Conservation (phyloP, 108 stramenopile genomes). For the Pseudonitzschia pungens region DNA sequence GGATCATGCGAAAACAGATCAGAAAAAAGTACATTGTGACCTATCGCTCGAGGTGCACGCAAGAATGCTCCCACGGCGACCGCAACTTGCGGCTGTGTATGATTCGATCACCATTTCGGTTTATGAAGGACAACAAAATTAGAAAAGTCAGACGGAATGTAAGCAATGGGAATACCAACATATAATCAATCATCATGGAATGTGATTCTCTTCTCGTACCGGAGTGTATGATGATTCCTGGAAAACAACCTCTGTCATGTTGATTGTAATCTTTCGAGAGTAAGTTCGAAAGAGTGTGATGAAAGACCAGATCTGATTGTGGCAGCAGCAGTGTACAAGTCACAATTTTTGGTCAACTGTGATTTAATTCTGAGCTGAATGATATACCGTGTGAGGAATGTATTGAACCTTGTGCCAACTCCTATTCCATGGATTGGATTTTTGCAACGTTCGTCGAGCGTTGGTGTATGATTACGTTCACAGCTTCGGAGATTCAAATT, state of each 20-base stretch:
- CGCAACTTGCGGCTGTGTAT: slow-evolving; percentile 5
- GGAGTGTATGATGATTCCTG: slow-evolving; percentile 1
- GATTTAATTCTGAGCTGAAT: neutral
- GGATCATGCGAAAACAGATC: slow-evolving; percentile 28
- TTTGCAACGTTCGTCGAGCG: too few relatives aligned
- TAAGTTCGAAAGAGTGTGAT: neutral
- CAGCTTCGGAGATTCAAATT: too few relatives aligned
- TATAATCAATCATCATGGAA: neutral
- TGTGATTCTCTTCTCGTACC: slow-evolving; percentile 4
- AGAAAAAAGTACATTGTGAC: slow-evolving; percentile 26
- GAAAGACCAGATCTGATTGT: neutral
- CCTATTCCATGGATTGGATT: too few relatives aligned
- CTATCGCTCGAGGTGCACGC: slow-evolving; percentile 12
- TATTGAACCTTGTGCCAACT: too few relatives aligned
- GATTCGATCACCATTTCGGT: neutral
- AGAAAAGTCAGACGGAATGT: neutral
- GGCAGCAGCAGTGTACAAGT: neutral
- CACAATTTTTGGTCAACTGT: neutral
- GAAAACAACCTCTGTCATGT: neutral
- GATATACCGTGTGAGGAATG: neutral
- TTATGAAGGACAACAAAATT: neutral
- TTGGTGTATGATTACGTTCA: too few relatives aligned
- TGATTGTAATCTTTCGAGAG: neutral
- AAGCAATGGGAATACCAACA: neutral
- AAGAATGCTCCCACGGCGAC: slow-evolving; percentile 5